These are phyloP conservation scores for Dictyostelium firmibasis DNA, from an alignment of 78 protist species.

Conservation along the genomic window DNA sequence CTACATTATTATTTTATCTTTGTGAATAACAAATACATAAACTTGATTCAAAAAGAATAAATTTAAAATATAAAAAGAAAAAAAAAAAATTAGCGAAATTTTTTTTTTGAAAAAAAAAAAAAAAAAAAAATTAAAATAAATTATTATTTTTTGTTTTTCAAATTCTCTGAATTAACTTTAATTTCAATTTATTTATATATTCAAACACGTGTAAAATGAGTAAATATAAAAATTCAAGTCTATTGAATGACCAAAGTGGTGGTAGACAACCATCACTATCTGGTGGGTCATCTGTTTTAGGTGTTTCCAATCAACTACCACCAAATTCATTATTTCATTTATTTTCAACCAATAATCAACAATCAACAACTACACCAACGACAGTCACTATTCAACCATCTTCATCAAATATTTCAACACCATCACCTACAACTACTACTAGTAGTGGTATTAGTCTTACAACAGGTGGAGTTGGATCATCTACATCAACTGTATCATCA, in stretches of 20 bases:
- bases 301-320: slow-evolving; percentile 29
- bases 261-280: not conserved
- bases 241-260: not conserved
- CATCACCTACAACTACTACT: not conserved
- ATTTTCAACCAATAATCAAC: not conserved
- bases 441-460: not conserved
- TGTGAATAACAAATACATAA: no score
- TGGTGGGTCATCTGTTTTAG: not conserved
- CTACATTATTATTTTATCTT: no score
- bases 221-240: not conserved
- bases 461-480: not conserved
- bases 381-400: not conserved
- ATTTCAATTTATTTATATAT: not conserved
- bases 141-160: no score
- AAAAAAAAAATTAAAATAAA: no score
- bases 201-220: not conserved
- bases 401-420: not conserved
- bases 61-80: no score
- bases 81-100: no score
- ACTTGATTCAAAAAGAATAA: no score
- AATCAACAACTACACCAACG: not conserved
- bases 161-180: not conserved
- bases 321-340: slow-evolving; percentile 68
- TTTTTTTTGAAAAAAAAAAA: no score
- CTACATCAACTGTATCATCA: not conserved